Conservation (phyloP, 2,329 filamentous ascomycete species). For the Pseudogymnoascus sp. region DNA sequence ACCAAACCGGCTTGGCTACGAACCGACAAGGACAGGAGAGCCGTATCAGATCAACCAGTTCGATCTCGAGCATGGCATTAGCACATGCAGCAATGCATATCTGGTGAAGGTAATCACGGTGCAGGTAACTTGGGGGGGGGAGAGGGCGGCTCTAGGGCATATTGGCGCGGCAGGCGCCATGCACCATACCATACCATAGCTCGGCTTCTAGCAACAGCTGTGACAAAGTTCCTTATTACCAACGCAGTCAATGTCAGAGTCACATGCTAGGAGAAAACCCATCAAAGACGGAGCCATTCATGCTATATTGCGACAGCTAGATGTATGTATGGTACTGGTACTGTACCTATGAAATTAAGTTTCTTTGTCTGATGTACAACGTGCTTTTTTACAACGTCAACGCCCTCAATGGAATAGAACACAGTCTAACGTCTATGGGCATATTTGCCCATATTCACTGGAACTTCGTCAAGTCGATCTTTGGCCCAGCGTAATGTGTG, state of each 20-base stretch:
- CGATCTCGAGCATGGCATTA: neutral
- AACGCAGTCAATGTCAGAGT: neutral
- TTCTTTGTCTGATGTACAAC: conserved; percentile 5
- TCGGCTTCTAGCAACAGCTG: neutral
- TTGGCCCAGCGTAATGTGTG: neutral
- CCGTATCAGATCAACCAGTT: neutral
- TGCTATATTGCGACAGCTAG: neutral
- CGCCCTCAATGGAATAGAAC: neutral
- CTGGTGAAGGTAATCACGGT: neutral
- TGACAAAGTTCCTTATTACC: neutral
- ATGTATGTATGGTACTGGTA: conserved; percentile 4
- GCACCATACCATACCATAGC: neutral
- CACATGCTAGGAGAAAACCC: neutral
- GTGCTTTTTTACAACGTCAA: neutral
- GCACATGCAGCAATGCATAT: neutral
- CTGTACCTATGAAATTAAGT: neutral
- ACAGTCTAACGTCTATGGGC: neutral
- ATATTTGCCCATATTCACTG: neutral
- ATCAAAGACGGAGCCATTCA: neutral
- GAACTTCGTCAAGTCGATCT: conserved; percentile 2
- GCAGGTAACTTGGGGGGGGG: neutral
- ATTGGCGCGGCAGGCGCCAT: neutral
- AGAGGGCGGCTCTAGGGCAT: neutral
- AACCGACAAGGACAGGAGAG: too few relatives aligned
- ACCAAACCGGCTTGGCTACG: neutral